Base-by-base conservation (phyloP, 2,329 filamentous ascomycete species). In the Fusarium coicis region DNA sequence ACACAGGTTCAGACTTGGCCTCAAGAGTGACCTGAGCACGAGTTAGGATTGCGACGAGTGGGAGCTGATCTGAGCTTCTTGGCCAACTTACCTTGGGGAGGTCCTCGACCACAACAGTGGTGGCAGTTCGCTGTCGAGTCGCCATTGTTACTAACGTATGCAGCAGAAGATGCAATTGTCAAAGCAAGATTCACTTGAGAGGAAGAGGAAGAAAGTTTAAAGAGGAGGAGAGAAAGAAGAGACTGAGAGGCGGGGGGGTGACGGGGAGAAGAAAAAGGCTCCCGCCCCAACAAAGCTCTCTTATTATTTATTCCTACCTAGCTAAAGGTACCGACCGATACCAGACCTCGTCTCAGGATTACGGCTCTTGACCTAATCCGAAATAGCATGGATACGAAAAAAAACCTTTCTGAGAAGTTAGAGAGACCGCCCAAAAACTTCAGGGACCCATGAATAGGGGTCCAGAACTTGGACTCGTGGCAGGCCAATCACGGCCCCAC, bases 91-190 rank as follows among this genome's bases (percentile, higher is more conserved):
- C 74, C 70, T 75, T 73, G 63, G 59, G 58, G 30, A 55, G 39
- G 34, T 58, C 58, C 52, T 76, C 75, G 50, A 72, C 63, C 59
- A 71, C 54, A 44, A 76, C 74, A 28, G 73, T 71, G 63, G 77
- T 74, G 44, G 75, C 61, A 44, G 74, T 78, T 55, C 77, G 74
- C 50, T 78, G 77, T 66, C 77, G 70, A 57, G 71, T 68, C 57
- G 77, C 70, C 76, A 78, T 78, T 57, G 36, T 76, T 76, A 39
- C 49, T 26, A 37, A 47, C 30, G 37, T 44, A 49, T 56, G 34
- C 26, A 39, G 21, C 23, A 40, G 21, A 23, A 44, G 54, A 68
- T 40, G 58, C 30, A 37, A 54, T 50, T 52, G 44, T 56, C 28
- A 40, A 44, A 26, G 43, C 44, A 47, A 54, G 58, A 52, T 37